A percentile compares a stretch with the other conserved stretches of the same genome.
These are phyloP conservation scores for Balamuthia mandrillaris DNA, from an alignment of 208 protist genomes.

Conservation along the genomic window DNA sequence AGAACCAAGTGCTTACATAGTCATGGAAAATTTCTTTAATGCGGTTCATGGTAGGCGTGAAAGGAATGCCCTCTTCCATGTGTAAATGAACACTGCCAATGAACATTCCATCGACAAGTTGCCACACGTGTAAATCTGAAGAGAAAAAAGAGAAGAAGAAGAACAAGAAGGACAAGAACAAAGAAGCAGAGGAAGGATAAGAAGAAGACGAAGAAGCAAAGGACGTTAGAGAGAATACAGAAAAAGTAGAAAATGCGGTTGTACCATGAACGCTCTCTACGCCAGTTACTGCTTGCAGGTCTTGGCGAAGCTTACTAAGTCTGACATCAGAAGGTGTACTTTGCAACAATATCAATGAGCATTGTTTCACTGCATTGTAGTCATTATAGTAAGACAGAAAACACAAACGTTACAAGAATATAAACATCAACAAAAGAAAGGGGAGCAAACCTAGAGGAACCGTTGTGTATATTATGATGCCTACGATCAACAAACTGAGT, in stretches of 20 bases:
- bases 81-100: slow-evolving; percentile 65
- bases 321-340: slow-evolving; percentile 40
- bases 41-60: background rate
- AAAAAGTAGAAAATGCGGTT: too few species aligned
- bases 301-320: slow-evolving; percentile 35
- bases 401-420: too few species aligned
- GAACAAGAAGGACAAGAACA: background rate
- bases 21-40: slow-evolving; percentile 68
- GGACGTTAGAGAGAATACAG: too few species aligned
- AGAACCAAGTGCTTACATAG: background rate
- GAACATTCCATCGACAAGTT: slow-evolving; percentile 56
- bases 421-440: too few species aligned
- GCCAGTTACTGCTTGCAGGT: slow-evolving; percentile 31
- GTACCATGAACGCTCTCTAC: slow-evolving; percentile 62
- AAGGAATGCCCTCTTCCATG: slow-evolving; percentile 26
- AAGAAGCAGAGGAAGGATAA: too few species aligned
- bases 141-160: background rate
- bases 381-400: too few species aligned
- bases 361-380: background rate
- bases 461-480: slow-evolving; percentile 57
- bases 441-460: too few species aligned
- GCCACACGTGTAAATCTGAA: slow-evolving; percentile 38
- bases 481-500: slow-evolving; percentile 62
- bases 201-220: too few species aligned
- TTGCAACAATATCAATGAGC: slow-evolving; percentile 17